Evolutionary conservation across 208 protist species (phyloP), one percentile per base, ranked within the genome.

Genomic region (Phytomonas sp.): DNA sequence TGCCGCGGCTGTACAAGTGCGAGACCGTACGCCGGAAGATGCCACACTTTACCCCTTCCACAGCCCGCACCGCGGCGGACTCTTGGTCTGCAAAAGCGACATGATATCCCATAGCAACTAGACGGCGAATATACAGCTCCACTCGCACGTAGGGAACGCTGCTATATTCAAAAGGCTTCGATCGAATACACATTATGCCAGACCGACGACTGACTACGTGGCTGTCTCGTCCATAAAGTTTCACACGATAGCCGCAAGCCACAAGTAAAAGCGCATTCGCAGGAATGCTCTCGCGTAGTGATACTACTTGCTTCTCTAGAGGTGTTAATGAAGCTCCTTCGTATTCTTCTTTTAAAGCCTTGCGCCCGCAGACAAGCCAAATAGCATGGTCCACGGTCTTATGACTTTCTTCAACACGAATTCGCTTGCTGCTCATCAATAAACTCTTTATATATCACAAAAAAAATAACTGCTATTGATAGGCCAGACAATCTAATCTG

Each of bases 71-170:
- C 16, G 87, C 89, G 0, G 91, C 87, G 0, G 82, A 92, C 71
- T 95, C 91, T 66, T 94, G 88, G 72, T 95, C 91, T 0, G 91
- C 91, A 66, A 95, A 92, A 23, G 76, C 87, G 52, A 95, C 88
- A 73, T 93, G 91, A 72, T 95, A 95, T 52, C 91, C 91, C 91
- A 95, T 95, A 4, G 85, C 83, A 14, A 94, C 87, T 12, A 95
- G 87, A 0, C 91, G 86, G 62, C 85, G 83, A 37, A 95, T 72
- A 67, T 95, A 95, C 34, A 93, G 79, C 52, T 86, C 79, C 8
- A 92, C 84, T 7, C 88, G 86, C 5, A 74, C 80, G 76, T 92
- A 91, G 16, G 91, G 91, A 33, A 93, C 68, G 71, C 88, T 94
- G 72, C 86, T 92, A 73, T 84, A 93, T 76, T 92, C 86, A 67